Evolutionary conservation across 805 yeast species (phyloP).

Genomic region (Lipomyces sp.): DNA sequence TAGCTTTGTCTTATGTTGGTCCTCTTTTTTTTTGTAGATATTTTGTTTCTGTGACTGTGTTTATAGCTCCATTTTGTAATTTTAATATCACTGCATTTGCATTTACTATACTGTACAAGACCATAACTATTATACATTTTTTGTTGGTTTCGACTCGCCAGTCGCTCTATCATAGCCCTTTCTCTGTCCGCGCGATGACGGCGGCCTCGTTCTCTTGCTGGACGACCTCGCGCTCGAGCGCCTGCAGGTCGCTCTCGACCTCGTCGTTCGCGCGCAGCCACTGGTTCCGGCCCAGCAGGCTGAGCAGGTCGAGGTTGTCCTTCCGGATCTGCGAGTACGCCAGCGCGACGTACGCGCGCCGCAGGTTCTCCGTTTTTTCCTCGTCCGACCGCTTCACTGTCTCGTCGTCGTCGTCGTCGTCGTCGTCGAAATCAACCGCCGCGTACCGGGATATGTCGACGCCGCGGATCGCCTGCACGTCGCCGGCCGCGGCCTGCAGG

Average conservation of each 20-base stretch:
- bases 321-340: conserved; percentile 32
- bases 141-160: too few species aligned
- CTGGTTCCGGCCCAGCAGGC: conserved; percentile 34
- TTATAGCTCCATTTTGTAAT: too few species aligned
- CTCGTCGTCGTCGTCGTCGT: conserved; percentile 20
- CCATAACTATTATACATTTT: background rate
- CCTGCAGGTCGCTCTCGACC: conserved; percentile 30
- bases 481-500: conserved; percentile 4
- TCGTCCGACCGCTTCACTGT: conserved; percentile 17
- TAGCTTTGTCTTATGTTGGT: too few species aligned
- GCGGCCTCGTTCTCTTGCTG: conserved; percentile 22
- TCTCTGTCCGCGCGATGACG: conserved; percentile 10
- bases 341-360: conserved; percentile 32
- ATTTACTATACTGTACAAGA: background rate
- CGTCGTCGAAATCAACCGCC: conserved; percentile 26
- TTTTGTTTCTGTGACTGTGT: too few species aligned
- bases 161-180: conserved; percentile 7
- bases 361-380: conserved; percentile 15
- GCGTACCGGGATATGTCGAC: conserved; percentile 33
- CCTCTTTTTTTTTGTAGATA: too few species aligned
- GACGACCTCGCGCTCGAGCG: conserved; percentile 29
- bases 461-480: conserved; percentile 13
- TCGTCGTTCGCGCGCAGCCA: conserved; percentile 37
- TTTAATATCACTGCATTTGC: background rate
- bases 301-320: conserved; percentile 33